Evolutionary conservation across 176 grass and related monocot genomes (phyloP), one percentile per base, ranked within the genome.

Genomic region (Bolboschoenus planiculmis): DNA sequence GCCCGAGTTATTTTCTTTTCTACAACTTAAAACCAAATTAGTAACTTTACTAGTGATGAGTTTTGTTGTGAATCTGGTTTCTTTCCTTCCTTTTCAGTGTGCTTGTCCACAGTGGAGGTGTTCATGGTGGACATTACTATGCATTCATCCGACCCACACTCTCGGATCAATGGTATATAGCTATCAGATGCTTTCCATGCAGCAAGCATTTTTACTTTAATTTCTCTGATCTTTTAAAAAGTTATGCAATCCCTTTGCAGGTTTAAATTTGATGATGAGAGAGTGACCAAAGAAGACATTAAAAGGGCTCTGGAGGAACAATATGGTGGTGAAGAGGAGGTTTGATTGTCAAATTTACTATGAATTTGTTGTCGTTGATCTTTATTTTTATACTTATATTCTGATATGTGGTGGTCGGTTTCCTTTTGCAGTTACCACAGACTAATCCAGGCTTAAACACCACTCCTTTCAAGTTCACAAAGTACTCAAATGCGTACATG

Each of bases 261-360:
- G 96, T 99, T 90, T 83, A 99, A 95, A 77, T 99, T 99, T 83
- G 96, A 99, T 83, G 96, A 99, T 90, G 96, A 99, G 86, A 84
- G 92, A 67, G 96, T 99, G 72, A 99, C 96, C 73, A 99, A 99
- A 88, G 96, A 99, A 93, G 91, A 95, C 85, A 82, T 74, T 35
- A 99, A 91, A 83, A 95, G 85, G 76, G 96, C 96, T 79, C 75
- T 99, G 23, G 96, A 99, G 87, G 96, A 95, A 85, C 96, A 99
- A 81, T 99, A 99, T 90, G 96, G 96, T 85, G 96, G 96, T 80
- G 96, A 99, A 78, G 96, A 99, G 78, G 96, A 99, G 92, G 96
- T 99, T 85, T 0, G 66, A 78, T 80, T 43, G 26, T 74, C 59
- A 82, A 84, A 70, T 83, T 4, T 61, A 55, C 27, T 60, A 63